Conservation (phyloP, 179 eudicot species). For the Silene noctiflora region DNA sequence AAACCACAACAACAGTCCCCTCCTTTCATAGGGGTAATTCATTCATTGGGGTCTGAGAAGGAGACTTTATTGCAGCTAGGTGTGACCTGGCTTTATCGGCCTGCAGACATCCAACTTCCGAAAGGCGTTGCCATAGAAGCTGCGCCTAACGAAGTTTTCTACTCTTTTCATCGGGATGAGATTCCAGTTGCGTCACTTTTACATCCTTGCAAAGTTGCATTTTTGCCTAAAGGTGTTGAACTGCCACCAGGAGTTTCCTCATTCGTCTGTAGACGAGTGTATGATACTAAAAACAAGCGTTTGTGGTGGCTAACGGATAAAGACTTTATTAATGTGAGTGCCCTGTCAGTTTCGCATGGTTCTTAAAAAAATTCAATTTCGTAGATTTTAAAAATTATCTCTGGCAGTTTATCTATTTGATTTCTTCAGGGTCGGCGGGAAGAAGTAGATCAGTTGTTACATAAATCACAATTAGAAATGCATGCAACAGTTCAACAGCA, state of each 20-base stretch:
- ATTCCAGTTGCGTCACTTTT: slow-evolving; percentile 87
- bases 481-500: slow-evolving; percentile 64
- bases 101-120: slow-evolving; percentile 66
- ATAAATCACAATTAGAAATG: slow-evolving; percentile 64
- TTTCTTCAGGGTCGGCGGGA: slow-evolving; percentile 67
- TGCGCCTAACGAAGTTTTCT: slow-evolving; percentile 93
- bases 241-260: slow-evolving; percentile 80
- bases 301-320: slow-evolving; percentile 93
- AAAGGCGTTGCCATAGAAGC: slow-evolving; percentile 65
- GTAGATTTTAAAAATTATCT: neutral
- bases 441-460: slow-evolving; percentile 67
- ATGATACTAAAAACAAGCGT: slow-evolving; percentile 72
- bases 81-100: slow-evolving; percentile 91
- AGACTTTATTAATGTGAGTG: slow-evolving; percentile 75
- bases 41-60: slow-evolving; percentile 40
- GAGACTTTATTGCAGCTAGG: slow-evolving; percentile 48
- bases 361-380: neutral
- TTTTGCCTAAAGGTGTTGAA: slow-evolving; percentile 83
- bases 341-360: neutral
- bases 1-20: slow-evolving; percentile 66
- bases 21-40: slow-evolving; percentile 78
- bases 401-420: neutral
- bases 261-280: slow-evolving; percentile 88
- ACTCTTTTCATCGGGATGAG: slow-evolving; percentile 92
- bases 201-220: slow-evolving; percentile 98